A percentile compares a stretch with the other conserved stretches of the same genome.
These are phyloP conservation scores for Phyllosticta citribraziliensis DNA, from an alignment of 2,329 filamentous ascomycete species.

Conservation along the genomic window DNA sequence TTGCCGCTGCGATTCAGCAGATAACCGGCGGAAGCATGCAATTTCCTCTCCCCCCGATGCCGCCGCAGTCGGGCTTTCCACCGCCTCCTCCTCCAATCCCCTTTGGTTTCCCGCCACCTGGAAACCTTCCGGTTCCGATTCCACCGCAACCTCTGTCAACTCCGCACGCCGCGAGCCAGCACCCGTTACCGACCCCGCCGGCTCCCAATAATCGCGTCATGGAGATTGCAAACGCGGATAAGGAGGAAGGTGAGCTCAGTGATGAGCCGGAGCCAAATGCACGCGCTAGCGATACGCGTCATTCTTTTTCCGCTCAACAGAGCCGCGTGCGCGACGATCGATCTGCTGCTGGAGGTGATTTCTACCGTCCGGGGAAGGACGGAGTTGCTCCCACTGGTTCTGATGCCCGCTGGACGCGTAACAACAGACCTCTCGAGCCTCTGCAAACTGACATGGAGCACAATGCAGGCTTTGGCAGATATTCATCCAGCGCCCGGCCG, in stretches of 20 bases:
- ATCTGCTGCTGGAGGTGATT: slow-evolving; percentile 4
- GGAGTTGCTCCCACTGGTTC: neutral
- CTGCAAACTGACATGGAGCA: slow-evolving; percentile 2
- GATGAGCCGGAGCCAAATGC: slow-evolving; percentile 44
- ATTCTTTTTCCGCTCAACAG: neutral
- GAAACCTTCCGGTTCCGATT: neutral
- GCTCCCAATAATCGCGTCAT: slow-evolving; percentile 18
- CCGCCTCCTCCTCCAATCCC: slow-evolving; percentile 16
- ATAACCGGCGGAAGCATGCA: slow-evolving; percentile 13
- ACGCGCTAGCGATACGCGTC: neutral
- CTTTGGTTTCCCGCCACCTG: slow-evolving; percentile 14
- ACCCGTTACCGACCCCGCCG: slow-evolving; percentile 9
- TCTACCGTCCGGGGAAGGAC: neutral
- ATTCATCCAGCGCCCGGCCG: neutral
- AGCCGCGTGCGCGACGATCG: slow-evolving; percentile 10
- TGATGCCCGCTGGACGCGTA: neutral
- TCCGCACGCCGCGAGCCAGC: slow-evolving; percentile 1
- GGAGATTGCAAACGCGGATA: slow-evolving; percentile 32
- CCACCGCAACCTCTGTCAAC: slow-evolving; percentile 1
- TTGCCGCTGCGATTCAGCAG: slow-evolving; percentile 5
- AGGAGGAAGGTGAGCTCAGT: slow-evolving; percentile 69
- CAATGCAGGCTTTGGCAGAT: neutral
- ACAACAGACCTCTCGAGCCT: slow-evolving; percentile 1
- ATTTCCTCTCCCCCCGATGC: slow-evolving; percentile 23
- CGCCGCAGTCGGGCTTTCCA: slow-evolving; percentile 15